These are phyloP conservation scores for Eucalyptus sp. DNA, from an alignment of 345 rosid species.

Conservation along the genomic window DNA sequence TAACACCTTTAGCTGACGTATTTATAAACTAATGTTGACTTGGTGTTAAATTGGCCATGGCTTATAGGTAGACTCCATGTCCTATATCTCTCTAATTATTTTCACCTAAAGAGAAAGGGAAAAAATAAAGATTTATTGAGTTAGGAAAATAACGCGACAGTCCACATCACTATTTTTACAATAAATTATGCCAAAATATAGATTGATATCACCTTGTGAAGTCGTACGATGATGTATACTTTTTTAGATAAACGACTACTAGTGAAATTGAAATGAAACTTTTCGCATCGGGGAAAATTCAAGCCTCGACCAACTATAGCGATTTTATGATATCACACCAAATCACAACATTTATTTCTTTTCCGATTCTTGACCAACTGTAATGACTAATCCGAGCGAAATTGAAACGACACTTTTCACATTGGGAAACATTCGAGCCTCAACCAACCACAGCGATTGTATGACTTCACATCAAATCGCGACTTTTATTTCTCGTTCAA, in stretches of 20 bases:
- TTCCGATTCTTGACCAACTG: background rate
- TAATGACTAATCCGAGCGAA: background rate
- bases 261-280: background rate
- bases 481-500: background rate
- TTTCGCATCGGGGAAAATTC: too few relatives aligned
- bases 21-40: too few relatives aligned
- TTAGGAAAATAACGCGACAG: background rate
- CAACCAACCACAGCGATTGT: rapidly evolving
- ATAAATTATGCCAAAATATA: background rate
- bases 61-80: background rate
- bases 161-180: background rate
- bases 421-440: rapidly evolving
- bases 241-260: background rate
- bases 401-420: too few relatives aligned
- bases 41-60: background rate
- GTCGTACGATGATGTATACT: rapidly evolving
- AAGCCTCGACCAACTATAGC: background rate
- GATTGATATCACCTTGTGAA: background rate
- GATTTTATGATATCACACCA: background rate
- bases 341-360: too few relatives aligned
- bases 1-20: too few relatives aligned
- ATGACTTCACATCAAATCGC: rapidly evolving
- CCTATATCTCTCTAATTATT: too few relatives aligned
- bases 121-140: background rate
- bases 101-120: too few relatives aligned